phyloP scores from a whole-genome alignment of 1,284 basidiomycete species.

The Cutaneotrichosporon sp. region DNA sequence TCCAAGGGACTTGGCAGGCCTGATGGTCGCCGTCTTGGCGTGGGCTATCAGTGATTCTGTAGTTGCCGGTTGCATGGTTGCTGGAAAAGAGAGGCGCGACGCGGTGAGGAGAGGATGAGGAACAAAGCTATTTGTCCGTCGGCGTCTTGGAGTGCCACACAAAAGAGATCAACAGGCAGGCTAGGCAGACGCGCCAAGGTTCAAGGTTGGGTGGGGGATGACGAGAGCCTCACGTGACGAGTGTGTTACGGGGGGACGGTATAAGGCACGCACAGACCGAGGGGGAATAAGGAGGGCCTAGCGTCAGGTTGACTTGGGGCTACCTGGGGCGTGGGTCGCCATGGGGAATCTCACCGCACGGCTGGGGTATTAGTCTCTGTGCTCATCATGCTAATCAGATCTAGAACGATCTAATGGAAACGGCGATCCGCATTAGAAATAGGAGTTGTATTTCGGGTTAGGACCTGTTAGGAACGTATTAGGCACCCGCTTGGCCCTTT shows the following conservation, averaged over 20 bases:
- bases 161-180: too few relatives aligned
- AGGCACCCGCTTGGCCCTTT: background rate
- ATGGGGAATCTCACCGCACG: too few relatives aligned
- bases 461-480: background rate
- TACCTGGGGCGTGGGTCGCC: background rate
- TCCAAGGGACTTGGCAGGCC: background rate
- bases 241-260: background rate
- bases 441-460: too few relatives aligned
- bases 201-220: background rate
- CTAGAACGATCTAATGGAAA: background rate
- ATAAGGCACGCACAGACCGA: background rate
- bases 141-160: constrained; percentile 1
- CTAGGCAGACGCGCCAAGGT: background rate
- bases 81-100: too few relatives aligned
- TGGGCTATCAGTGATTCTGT: too few relatives aligned
- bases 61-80: too few relatives aligned
- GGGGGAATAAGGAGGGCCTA: too few relatives aligned
- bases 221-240: background rate
- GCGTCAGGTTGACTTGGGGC: background rate
- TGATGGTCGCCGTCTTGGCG: too few relatives aligned
- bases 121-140: constrained; percentile 2
- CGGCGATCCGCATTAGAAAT: background rate
- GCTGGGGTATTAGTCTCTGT: too few relatives aligned
- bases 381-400: background rate
- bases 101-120: too few relatives aligned